Conservation (phyloP, 768 basidiomycete genomes). For the Pleurotus djamor region DNA sequence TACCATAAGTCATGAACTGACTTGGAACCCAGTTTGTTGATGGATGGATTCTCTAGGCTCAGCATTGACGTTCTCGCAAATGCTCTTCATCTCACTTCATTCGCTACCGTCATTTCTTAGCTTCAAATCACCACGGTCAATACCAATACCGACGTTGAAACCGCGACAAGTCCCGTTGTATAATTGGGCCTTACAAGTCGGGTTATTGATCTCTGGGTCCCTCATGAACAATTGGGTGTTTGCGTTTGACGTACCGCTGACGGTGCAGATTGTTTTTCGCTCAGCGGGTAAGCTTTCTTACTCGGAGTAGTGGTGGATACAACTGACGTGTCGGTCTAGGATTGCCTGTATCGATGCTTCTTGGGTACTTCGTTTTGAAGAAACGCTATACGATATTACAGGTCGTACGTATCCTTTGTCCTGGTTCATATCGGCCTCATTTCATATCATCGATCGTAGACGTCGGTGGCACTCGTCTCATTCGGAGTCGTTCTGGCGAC, state of each 20-base stretch:
- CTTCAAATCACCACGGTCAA: conserved; percentile 24
- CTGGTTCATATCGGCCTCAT: not conserved
- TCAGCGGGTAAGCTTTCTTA: conserved; percentile 59
- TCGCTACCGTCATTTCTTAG: conserved; percentile 62
- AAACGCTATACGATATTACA: conserved; percentile 60
- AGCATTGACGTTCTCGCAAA: conserved; percentile 83
- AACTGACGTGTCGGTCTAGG: conserved; percentile 35
- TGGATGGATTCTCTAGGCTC: conserved; percentile 45
- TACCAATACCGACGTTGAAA: conserved; percentile 50
- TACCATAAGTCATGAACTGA: not conserved
- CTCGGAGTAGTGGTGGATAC: not conserved
- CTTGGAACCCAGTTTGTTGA: conserved; percentile 5
- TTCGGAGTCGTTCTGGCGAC: conserved; percentile 73
- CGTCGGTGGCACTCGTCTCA: conserved; percentile 66
- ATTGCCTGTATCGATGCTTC: conserved; percentile 73
- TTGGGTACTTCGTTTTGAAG: conserved; percentile 58
- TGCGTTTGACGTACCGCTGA: conserved; percentile 72
- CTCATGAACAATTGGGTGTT: conserved; percentile 83
- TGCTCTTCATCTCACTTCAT: conserved; percentile 72
- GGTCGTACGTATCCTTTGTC: conserved; percentile 41
- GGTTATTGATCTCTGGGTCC: conserved; percentile 63
- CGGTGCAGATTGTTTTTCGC: conserved; percentile 82
- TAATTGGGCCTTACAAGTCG: conserved; percentile 71
- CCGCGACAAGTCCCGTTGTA: conserved; percentile 64
- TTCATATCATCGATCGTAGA: conserved; percentile 27